These are phyloP conservation scores for Amphibolis antarctica DNA, from an alignment of 106 monocot genomes.

Conservation along the genomic window DNA sequence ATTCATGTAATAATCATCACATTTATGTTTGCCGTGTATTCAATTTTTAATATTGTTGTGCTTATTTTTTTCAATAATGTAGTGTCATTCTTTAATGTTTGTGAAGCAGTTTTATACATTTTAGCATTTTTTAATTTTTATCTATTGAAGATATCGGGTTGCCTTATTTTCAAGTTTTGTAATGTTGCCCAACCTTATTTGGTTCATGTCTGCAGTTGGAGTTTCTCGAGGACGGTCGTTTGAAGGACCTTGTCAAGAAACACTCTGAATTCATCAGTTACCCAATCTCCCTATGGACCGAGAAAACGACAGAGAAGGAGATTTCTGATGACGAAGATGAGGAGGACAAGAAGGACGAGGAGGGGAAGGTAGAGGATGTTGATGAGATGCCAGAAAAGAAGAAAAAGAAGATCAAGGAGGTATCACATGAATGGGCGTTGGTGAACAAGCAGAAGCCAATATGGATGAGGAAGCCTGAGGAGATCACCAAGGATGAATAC, in stretches of 20 bases:
- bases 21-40: too few relatives aligned
- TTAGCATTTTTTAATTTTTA: too few relatives aligned
- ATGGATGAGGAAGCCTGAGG: conserved; percentile 26
- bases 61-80: too few relatives aligned
- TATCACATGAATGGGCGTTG: conserved; percentile 8
- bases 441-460: conserved; percentile 6
- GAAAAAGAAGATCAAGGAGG: conserved; percentile 15
- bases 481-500: conserved; percentile 23
- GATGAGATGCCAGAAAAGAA: conserved; percentile 24
- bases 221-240: conserved; percentile 12
- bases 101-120: too few relatives aligned
- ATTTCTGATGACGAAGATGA: conserved; percentile 33
- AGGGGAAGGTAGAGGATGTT: conserved; percentile 18
- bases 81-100: too few relatives aligned
- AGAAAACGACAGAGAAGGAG: conserved; percentile 33
- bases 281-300: conserved; percentile 31
- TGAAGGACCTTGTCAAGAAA: conserved; percentile 19
- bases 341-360: conserved; percentile 16
- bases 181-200: too few relatives aligned
- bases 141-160: too few relatives aligned
- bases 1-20: too few relatives aligned
- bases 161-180: too few relatives aligned
- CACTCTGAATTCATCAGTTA: conserved; percentile 33
- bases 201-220: conserved; percentile 4
- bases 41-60: too few relatives aligned